Evolutionary conservation across 257 asterid species (phyloP).

Genomic region (Asclepias syriaca): DNA sequence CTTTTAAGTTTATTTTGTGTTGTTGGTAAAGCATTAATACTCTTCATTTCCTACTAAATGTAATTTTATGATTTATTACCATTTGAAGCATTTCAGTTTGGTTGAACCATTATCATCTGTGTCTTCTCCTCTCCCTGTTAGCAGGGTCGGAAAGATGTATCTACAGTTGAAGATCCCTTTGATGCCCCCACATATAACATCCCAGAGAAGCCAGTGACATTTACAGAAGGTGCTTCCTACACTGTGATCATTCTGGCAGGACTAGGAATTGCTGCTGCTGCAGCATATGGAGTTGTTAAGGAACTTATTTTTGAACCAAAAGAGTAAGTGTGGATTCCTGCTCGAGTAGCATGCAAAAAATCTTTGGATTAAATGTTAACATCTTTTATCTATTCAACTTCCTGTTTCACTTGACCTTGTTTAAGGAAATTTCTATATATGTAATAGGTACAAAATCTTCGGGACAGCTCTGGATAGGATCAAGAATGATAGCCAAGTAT

Average conservation of each 20-base stretch:
- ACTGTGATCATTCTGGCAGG: constrained; percentile 79
- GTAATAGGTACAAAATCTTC: constrained; percentile 71
- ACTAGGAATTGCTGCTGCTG: constrained; percentile 79
- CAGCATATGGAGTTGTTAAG: constrained; percentile 83
- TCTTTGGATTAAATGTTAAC: neutral
- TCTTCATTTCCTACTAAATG: neutral
- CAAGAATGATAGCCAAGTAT: constrained; percentile 77
- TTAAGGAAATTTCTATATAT: constrained; percentile 18
- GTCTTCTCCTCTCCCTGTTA: neutral
- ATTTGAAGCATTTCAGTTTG: neutral
- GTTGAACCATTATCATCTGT: neutral
- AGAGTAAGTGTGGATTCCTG: constrained; percentile 43
- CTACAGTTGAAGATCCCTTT: constrained; percentile 78
- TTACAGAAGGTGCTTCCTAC: constrained; percentile 93
- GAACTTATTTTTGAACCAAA: constrained; percentile 89
- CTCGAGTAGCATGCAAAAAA: neutral
- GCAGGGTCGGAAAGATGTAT: constrained; percentile 67
- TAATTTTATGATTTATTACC: neutral
- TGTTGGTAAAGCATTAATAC: neutral
- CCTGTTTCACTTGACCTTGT: neutral
- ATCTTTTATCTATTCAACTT: constrained; percentile 9
- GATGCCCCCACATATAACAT: constrained; percentile 91
- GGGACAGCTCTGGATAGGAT: constrained; percentile 79
- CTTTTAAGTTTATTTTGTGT: neutral
- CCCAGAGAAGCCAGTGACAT: constrained; percentile 92